Evolutionary conservation across 75 land plant genomes (phyloP), one percentile per base, ranked within the genome.

Genomic region (Azolla pinnata): DNA sequence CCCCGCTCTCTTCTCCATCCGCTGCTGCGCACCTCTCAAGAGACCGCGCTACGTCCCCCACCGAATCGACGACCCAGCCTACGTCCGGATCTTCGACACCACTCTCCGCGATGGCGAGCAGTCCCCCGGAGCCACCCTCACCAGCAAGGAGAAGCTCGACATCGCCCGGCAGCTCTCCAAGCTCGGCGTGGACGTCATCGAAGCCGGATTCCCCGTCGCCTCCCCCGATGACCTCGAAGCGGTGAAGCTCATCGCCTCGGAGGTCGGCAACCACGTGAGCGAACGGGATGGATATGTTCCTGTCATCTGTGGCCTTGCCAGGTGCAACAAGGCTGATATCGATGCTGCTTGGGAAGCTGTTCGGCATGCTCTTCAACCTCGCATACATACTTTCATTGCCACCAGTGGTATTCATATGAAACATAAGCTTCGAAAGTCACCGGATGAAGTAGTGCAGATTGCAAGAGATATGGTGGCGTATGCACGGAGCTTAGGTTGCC

Each of bases 221-320:
- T 71, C 74, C 12, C 74, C 74, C 7, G 69, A 71, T 35, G 74
- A 71, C 31, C 62, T 83, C 20, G 83, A 81, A 47, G 88, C 97
- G 32, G 92, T 84, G 33, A 66, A 68, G 28, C 21, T 62, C 17
- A 87, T 90, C 46, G 92, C 92, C n/a, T 42, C 29, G 40, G 92
- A 90, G 61, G 88, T 90, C 1, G 92, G 97, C 2, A 83, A 84
- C 56, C 56, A 40, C 1, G 69, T 64, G 19, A 62, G 58, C 18
- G 74, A 57, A 17, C 21, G 17, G 17, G 61, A 56, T 3, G 74
- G 69, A 0, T 65, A 71, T 31, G 74, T 71, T 16, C 74, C 74
- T 29, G 74, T 71, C 25, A 71, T 71, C 35, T 71, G 74, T 50
- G 74, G 69, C 1, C 54, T 71, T 17, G 64, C 74, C 4, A 4